Base-by-base conservation (phyloP, 352 stramenopile genomes). In the Phytophthora sojae region DNA sequence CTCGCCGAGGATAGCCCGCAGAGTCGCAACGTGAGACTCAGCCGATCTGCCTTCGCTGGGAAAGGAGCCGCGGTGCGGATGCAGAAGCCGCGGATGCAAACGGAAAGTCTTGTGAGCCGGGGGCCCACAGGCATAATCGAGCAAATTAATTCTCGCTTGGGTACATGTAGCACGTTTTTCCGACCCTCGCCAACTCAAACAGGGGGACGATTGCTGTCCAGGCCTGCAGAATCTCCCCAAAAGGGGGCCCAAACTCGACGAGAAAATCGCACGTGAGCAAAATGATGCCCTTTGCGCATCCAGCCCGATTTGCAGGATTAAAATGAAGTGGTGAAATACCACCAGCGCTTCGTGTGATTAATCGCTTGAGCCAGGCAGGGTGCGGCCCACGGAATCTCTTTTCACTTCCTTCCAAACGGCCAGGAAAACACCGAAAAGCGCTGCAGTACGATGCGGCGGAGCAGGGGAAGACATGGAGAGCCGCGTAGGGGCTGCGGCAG, bases 241-340 rank as follows among this genome's bases (percentile, higher is more conserved):
- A 29, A 64, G 45, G 19, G 29, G n/a, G 8, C 45, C 45, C 45
- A 15, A 51, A 26, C 35, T 44, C 12, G 9, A 15, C 35, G 35
- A 17, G 35, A 51, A 32, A 51, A 49, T 53, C 56, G 39, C 32
- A 25, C 8, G 35, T 44, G 52, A 35, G 26, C 39, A 52, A 39
- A 61, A 61, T 61, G 56, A 61, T 61, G 14, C 8, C 54, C 21
- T 2, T 2, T 8, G 9, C 55, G 58, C 35, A 47, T 61, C 52
- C 14, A 8, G 25, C 23, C 6, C 35, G 55, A 64, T 57, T 19
- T 14, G 19, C 42, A 55, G 39, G 64, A 71, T 65, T 66, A 71
- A 71, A 71, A 67, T 71, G 57, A 66, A 37, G 35, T 56, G 32
- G 64, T 21, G 56, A 71, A 71, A 66, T 54, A 11, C 23, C 25